Evolutionary conservation across 2,329 filamentous ascomycete species (phyloP).

Genomic region (Elsinoe necatrix): DNA sequence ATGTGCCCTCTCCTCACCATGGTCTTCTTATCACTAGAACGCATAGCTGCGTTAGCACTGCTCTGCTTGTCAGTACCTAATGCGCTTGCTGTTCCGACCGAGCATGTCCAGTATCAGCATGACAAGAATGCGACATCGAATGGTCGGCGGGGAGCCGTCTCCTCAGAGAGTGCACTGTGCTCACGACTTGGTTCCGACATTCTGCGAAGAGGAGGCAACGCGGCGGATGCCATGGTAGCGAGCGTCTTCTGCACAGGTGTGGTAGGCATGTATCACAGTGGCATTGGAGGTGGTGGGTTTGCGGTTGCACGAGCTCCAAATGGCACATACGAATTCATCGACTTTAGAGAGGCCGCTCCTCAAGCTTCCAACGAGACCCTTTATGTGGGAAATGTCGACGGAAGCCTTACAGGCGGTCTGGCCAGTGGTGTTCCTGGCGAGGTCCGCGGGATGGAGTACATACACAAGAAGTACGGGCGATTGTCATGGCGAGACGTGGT

Average conservation of each 20-base stretch:
- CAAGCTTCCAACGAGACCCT: constrained; percentile 61
- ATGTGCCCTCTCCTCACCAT: not conserved
- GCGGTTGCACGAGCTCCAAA: constrained; percentile 66
- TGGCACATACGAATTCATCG: constrained; percentile 75
- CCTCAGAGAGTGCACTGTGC: constrained; percentile 38
- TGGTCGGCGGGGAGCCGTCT: constrained; percentile 35
- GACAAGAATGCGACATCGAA: not conserved
- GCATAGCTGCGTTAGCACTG: not conserved
- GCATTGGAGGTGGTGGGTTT: constrained; percentile 86
- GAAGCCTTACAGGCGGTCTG: constrained; percentile 21
- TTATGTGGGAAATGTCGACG: constrained; percentile 55
- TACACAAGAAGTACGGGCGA: constrained; percentile 63
- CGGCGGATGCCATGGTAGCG: constrained; percentile 42
- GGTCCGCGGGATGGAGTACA: constrained; percentile 66
- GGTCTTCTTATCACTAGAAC: not conserved
- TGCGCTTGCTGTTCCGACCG: not conserved
- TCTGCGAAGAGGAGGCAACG: constrained; percentile 43
- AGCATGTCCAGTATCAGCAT: not conserved
- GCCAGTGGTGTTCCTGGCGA: constrained; percentile 61
- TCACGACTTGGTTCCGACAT: constrained; percentile 40
- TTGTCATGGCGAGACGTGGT: constrained; percentile 54
- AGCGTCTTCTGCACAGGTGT: constrained; percentile 42
- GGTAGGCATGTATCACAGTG: constrained; percentile 45
- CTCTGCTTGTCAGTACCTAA: not conserved
- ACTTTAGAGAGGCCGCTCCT: constrained; percentile 84